Evolutionary conservation across 352 stramenopile species (phyloP).

Genomic region (Phytopythium ostracodes): DNA sequence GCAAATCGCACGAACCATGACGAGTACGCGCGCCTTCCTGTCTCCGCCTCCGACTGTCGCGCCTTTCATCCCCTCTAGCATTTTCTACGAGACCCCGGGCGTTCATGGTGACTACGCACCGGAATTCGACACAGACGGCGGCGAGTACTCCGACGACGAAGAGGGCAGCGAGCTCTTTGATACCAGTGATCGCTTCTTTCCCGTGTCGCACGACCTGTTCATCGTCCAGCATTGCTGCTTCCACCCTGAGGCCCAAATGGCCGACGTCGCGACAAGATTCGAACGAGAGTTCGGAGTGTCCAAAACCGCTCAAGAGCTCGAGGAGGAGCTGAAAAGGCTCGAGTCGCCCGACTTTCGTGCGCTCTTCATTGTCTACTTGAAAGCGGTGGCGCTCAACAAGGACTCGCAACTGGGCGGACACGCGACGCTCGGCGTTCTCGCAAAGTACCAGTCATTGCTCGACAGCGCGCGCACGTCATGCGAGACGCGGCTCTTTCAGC

Average conservation of each 20-base stretch:
- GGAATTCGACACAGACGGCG: not conserved
- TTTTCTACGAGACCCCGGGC: conserved; percentile 24
- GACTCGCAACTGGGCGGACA: conserved; percentile 26
- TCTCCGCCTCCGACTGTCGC: conserved; percentile 17
- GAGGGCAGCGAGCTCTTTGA: conserved; percentile 39
- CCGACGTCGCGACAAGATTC: conserved; percentile 37
- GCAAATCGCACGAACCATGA: not conserved
- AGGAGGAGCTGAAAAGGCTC: conserved; percentile 32
- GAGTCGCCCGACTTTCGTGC: conserved; percentile 29
- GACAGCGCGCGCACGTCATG: conserved; percentile 47
- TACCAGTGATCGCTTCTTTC: conserved; percentile 30
- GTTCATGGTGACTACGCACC: not conserved
- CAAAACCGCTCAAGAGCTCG: conserved; percentile 31
- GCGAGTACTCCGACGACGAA: conserved; percentile 13
- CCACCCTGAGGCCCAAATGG: conserved; percentile 30
- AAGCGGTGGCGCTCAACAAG: conserved; percentile 30
- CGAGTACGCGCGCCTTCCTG: conserved; percentile 11
- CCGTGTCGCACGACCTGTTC: conserved; percentile 51
- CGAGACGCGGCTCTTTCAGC: conserved; percentile 56
- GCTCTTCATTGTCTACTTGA: conserved; percentile 54
- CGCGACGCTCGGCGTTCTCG: conserved; percentile 27
- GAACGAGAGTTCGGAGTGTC: conserved; percentile 35
- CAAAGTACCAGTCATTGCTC: conserved; percentile 45
- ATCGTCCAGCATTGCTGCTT: conserved; percentile 61
- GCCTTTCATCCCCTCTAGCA: conserved; percentile 24